These are phyloP conservation scores for Psilocybe azurescens DNA, from an alignment of 768 basidiomycete genomes.

Conservation along the genomic window DNA sequence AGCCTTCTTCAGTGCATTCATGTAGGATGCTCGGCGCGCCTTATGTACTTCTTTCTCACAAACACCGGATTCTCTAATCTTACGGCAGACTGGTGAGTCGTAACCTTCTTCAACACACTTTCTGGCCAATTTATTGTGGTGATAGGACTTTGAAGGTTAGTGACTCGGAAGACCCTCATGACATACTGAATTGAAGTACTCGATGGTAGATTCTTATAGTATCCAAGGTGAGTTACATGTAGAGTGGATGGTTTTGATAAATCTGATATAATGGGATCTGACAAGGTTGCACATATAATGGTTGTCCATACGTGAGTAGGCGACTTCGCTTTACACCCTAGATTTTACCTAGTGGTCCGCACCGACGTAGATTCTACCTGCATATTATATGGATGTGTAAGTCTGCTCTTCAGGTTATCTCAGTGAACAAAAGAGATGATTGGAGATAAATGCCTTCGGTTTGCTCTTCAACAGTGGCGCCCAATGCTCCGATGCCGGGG, in stretches of 20 bases:
- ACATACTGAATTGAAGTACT: neutral
- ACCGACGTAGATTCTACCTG: neutral
- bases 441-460: too few relatives aligned
- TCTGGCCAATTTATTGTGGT: neutral
- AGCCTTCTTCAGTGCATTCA: neutral
- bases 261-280: too few relatives aligned
- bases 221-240: neutral
- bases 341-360: neutral
- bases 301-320: neutral
- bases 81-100: neutral
- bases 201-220: neutral
- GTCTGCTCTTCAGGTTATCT: neutral
- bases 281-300: neutral
- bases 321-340: accelerated
- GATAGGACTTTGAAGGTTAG: neutral
- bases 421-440: too few relatives aligned
- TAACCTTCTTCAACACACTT: neutral
- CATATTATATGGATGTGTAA: neutral
- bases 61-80: neutral
- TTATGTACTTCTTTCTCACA: neutral
- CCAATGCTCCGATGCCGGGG: neutral
- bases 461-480: neutral
- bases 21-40: neutral
- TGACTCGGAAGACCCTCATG: neutral
- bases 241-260: too few relatives aligned